Conservation (phyloP, 1,284 basidiomycete species). For the Sporisorium scitamineum region DNA sequence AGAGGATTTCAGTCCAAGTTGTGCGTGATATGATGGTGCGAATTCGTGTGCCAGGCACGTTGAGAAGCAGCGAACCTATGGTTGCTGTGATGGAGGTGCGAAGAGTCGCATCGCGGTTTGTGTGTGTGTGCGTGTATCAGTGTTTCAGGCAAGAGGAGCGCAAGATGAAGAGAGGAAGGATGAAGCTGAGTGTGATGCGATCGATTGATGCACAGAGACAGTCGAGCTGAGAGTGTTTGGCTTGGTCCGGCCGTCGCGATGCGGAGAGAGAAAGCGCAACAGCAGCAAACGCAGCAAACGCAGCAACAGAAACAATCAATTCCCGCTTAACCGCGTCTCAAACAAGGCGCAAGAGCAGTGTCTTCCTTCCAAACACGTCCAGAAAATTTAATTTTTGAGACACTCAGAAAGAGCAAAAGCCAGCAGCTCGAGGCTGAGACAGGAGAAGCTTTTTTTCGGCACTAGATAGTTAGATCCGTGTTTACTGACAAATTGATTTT, state of each 20-base stretch:
- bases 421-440: not conserved
- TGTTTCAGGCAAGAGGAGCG: not conserved
- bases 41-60: constrained; percentile 12
- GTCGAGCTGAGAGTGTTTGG: not conserved
- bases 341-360: not conserved
- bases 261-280: constrained; percentile 2
- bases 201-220: too few species aligned
- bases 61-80: constrained; percentile 14
- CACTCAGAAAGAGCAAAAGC: not conserved
- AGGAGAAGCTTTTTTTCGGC: not conserved
- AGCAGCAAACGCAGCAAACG: not conserved
- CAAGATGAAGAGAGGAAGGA: not conserved
- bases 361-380: not conserved
- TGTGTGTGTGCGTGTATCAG: not conserved
- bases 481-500: not conserved
- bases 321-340: constrained; percentile 10
- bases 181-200: not conserved
- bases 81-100: constrained; percentile 1
- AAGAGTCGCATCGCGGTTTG: constrained; percentile 8
- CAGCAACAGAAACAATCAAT: not conserved
- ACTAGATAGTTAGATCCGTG: not conserved
- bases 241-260: not conserved
- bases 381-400: not conserved
- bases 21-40: not conserved
- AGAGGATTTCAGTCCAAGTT: too few species aligned